These are phyloP conservation scores for Murraya paniculata DNA, from an alignment of 345 rosid species.

Conservation along the genomic window DNA sequence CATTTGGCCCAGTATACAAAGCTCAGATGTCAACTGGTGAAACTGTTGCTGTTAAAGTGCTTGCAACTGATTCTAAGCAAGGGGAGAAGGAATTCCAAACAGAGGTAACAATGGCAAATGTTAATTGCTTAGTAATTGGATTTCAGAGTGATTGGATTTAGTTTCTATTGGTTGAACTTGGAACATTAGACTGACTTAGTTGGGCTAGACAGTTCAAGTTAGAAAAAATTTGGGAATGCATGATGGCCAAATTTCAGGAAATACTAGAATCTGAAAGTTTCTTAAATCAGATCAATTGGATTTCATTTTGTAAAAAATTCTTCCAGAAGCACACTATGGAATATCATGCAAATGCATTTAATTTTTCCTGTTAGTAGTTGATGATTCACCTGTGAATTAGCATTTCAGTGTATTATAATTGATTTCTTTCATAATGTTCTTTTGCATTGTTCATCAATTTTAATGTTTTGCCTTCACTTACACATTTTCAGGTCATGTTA, in stretches of 20 bases:
- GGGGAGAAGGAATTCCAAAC: slow-evolving; percentile 98
- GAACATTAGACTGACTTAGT: background rate
- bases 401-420: background rate
- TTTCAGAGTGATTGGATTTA: background rate
- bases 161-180: background rate
- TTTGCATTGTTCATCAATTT: background rate
- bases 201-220: background rate
- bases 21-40: slow-evolving; percentile 94
- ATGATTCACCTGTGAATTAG: background rate
- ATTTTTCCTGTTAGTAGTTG: background rate
- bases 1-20: slow-evolving; percentile 98
- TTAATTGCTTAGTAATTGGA: background rate
- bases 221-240: background rate
- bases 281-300: background rate
- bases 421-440: background rate
- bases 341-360: background rate
- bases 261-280: background rate
- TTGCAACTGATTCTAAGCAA: slow-evolving; percentile 94
- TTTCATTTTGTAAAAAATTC: background rate
- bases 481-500: slow-evolving; percentile 68
- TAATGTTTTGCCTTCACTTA: slow-evolving; percentile 1
- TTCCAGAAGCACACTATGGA: background rate
- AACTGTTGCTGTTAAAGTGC: slow-evolving; percentile 91
- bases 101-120: slow-evolving; percentile 53
- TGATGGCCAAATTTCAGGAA: background rate